phyloP scores from a whole-genome alignment of 352 stramenopile genomes.

The Blastocystis sp. region DNA sequence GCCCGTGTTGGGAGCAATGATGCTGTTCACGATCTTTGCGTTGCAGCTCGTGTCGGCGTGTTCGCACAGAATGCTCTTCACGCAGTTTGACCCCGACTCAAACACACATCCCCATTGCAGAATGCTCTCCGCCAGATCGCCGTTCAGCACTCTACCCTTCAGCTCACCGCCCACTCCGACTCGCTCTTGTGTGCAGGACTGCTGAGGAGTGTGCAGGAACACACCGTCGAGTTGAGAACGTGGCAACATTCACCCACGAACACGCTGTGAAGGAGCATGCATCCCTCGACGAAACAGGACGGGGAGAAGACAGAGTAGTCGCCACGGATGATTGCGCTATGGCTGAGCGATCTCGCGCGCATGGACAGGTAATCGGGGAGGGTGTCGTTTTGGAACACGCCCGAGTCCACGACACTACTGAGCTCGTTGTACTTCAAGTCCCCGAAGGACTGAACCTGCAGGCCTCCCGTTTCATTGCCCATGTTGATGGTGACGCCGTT shows the following conservation, averaged over 20 bases:
- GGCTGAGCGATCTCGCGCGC: neutral
- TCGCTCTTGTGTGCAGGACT: conserved; percentile 75
- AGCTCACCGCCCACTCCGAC: conserved; percentile 73
- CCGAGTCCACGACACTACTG: neutral
- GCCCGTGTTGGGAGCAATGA: conserved; percentile 82
- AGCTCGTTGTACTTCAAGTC: conserved; percentile 74
- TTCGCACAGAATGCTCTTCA: conserved; percentile 79
- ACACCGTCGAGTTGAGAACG: conserved; percentile 77
- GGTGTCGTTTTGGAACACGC: neutral
- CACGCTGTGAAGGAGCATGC: conserved; percentile 75
- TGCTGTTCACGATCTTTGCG: conserved; percentile 80
- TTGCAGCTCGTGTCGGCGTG: conserved; percentile 79
- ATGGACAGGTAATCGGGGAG: conserved; percentile 36
- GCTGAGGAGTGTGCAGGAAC: conserved; percentile 78
- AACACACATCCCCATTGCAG: conserved; percentile 73
- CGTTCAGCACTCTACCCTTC: conserved; percentile 70
- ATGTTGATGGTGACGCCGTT: conserved; percentile 79
- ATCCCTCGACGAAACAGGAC: conserved; percentile 75
- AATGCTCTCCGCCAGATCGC: conserved; percentile 71
- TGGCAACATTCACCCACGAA: conserved; percentile 72
- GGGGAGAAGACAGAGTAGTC: conserved; percentile 76
- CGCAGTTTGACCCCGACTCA: conserved; percentile 77
- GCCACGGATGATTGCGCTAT: neutral
- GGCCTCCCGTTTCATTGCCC: conserved; percentile 80
- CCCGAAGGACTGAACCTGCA: conserved; percentile 77